phyloP scores from a whole-genome alignment of 331 rosid species.

The Acacia pycnantha region DNA sequence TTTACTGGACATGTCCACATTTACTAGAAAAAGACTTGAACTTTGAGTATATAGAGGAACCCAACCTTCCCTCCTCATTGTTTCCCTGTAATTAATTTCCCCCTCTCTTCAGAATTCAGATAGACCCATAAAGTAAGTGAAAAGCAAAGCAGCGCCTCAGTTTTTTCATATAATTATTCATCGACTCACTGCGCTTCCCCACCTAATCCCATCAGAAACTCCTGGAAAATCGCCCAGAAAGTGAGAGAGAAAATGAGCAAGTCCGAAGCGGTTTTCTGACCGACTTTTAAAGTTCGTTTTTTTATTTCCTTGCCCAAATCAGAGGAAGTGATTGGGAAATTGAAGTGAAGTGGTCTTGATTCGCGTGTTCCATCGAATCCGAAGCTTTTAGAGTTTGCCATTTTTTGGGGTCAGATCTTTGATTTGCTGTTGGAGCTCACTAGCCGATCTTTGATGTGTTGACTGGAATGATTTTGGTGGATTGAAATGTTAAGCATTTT shows the following conservation, averaged over 20 bases:
- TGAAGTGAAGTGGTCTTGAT: neutral
- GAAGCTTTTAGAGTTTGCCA: neutral
- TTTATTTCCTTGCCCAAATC: neutral
- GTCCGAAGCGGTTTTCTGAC: neutral
- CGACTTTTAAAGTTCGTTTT: neutral
- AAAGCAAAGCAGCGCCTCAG: constrained; percentile 33
- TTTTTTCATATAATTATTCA: constrained; percentile 8
- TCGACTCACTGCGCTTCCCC: constrained; percentile 32
- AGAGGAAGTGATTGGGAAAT: neutral
- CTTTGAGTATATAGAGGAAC: neutral
- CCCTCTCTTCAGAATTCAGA: neutral
- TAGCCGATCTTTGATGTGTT: constrained; percentile 36
- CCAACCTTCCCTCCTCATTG: neutral
- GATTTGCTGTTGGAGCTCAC: neutral
- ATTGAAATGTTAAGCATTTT: constrained; percentile 35
- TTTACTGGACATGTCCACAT: neutral
- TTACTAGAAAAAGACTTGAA: neutral
- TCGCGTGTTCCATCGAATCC: constrained; percentile 14
- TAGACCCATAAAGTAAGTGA: constrained; percentile 39
- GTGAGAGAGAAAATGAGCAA: neutral
- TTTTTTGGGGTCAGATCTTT: constrained; percentile 40
- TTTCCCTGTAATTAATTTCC: neutral
- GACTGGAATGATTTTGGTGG: constrained; percentile 15
- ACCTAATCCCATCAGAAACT: constrained; percentile 41
- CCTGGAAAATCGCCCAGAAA: neutral